Conservation (phyloP, 257 asterid genomes). For the Scutellaria baicalensis region DNA sequence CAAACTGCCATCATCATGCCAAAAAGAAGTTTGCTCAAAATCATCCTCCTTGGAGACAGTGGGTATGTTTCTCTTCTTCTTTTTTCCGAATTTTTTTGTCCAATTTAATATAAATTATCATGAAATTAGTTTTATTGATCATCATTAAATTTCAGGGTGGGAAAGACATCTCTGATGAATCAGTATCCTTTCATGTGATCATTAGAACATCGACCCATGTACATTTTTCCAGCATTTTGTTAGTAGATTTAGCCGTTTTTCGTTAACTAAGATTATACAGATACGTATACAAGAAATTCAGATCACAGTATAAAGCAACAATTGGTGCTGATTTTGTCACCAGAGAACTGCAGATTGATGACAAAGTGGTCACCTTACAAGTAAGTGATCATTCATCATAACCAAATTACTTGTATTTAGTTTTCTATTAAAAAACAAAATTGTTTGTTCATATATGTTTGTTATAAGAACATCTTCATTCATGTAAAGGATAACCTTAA, state of each 20-base stretch:
- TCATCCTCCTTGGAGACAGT: constrained; percentile 84
- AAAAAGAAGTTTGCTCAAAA: constrained; percentile 62
- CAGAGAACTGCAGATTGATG: constrained; percentile 58
- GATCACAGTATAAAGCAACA: constrained; percentile 57
- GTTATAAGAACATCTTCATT: not conserved
- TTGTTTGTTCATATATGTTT: not conserved
- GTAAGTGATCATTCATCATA: constrained; percentile 24
- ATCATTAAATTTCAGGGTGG: constrained; percentile 53
- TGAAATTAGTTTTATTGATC: not conserved
- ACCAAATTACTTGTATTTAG: too few relatives aligned
- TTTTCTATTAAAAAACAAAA: too few relatives aligned
- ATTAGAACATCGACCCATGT: not conserved
- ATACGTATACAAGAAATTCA: constrained; percentile 55
- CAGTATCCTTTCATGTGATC: constrained; percentile 57
- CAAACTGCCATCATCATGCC: constrained; percentile 27
- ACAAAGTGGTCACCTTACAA: constrained; percentile 66
- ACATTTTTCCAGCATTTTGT: not conserved
- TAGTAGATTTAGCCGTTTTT: not conserved
- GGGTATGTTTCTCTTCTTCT: constrained; percentile 36
- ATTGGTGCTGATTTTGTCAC: constrained; percentile 91
- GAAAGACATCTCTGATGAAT: constrained; percentile 74
- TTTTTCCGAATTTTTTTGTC: not conserved
- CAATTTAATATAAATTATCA: not conserved
- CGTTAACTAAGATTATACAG: constrained; percentile 34
- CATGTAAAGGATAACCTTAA: not conserved